These are phyloP conservation scores for Suillus luteus DNA, from an alignment of 768 basidiomycete genomes.

Conservation along the genomic window DNA sequence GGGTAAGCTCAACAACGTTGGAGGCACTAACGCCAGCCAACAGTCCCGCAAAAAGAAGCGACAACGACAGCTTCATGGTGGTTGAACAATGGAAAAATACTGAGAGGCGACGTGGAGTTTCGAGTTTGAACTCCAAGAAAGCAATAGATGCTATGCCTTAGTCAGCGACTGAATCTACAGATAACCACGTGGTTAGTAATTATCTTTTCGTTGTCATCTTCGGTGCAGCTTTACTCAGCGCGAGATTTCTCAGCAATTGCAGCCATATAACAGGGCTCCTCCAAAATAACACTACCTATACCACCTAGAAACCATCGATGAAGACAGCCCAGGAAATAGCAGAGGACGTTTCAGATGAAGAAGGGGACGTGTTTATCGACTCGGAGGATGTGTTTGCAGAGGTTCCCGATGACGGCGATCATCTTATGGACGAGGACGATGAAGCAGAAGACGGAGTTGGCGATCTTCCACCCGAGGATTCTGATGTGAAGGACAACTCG, in stretches of 20 bases:
- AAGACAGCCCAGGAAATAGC: slow-evolving; percentile 42
- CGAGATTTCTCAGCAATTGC: slow-evolving; percentile 29
- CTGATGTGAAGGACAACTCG: slow-evolving; percentile 57
- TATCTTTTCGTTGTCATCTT: slow-evolving; percentile 7
- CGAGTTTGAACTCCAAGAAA: not conserved
- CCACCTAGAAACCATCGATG: slow-evolving; percentile 11
- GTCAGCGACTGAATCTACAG: slow-evolving; percentile 11
- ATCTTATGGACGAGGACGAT: slow-evolving; percentile 73
- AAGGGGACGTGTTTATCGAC: slow-evolving; percentile 62
- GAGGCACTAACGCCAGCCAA: slow-evolving; percentile 64
- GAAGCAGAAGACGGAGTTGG: slow-evolving; percentile 51
- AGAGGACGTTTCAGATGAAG: slow-evolving; percentile 41
- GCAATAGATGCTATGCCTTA: slow-evolving; percentile 7
- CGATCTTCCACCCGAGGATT: slow-evolving; percentile 44
- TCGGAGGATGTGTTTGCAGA: slow-evolving; percentile 67
- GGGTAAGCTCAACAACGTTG: slow-evolving; percentile 79
- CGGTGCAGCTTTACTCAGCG: slow-evolving; percentile 18
- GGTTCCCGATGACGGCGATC: slow-evolving; percentile 64
- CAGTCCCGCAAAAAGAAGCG: slow-evolving; percentile 57
- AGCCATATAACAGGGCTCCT: slow-evolving; percentile 9
- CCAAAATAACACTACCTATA: not conserved
- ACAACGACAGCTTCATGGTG: slow-evolving; percentile 60
- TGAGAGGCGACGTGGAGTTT: slow-evolving; percentile 33
- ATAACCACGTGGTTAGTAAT: slow-evolving; percentile 13
- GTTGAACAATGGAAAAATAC: slow-evolving; percentile 25